phyloP scores from a whole-genome alignment of 139 green algal species.

The Chlorella sorokiniana region DNA sequence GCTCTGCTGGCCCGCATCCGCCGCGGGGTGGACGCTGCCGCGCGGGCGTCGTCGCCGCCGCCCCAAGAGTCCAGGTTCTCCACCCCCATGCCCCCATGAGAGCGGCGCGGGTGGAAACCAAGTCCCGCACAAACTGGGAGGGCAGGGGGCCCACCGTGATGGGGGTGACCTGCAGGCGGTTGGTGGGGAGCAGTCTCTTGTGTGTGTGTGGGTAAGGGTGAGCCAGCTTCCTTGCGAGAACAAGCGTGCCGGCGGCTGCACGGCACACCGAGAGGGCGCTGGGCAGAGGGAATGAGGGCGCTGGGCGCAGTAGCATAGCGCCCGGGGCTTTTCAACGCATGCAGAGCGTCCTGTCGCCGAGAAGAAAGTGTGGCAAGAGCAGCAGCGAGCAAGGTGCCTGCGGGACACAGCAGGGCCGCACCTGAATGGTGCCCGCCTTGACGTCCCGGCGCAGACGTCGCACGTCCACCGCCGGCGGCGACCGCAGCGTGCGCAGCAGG shows the following conservation, averaged over 20 bases:
- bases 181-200: too few relatives aligned
- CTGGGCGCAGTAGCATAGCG: too few relatives aligned
- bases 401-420: neutral
- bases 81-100: conserved; percentile 16
- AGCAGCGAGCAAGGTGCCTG: neutral
- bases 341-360: neutral
- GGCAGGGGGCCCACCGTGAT: conserved; percentile 33
- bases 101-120: neutral
- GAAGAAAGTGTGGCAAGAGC: neutral
- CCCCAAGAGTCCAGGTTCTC: conserved; percentile 30
- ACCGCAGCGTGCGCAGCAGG: neutral
- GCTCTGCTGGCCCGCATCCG: neutral
- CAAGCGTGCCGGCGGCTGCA: neutral
- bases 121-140: conserved; percentile 25
- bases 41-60: neutral
- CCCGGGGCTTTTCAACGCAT: neutral
- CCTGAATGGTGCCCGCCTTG: conserved; percentile 29
- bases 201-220: too few relatives aligned
- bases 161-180: conserved; percentile 18
- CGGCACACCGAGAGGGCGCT: too few relatives aligned
- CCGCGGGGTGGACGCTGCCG: neutral
- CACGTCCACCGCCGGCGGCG: conserved; percentile 18
- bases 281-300: too few relatives aligned
- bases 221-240: too few relatives aligned
- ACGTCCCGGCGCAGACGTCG: conserved; percentile 23